Base-by-base conservation (phyloP, 192 early-diverging fungal species). In the Umbelopsis vinacea region DNA sequence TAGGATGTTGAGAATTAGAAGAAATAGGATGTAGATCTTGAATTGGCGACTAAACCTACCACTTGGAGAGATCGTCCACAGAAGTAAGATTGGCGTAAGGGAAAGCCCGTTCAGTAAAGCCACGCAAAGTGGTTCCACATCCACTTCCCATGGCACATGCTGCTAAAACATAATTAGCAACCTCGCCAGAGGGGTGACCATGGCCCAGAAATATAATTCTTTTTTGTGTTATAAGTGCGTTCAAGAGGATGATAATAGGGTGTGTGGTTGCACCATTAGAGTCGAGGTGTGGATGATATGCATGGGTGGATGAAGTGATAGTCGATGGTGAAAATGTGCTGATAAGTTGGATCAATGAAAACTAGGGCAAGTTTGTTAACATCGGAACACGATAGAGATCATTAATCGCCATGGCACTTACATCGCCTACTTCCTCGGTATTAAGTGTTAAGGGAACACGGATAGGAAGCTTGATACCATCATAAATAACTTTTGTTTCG, bases 221-320 rank as follows among this genome's bases (percentile, higher is more conserved):
- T 82, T 98, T 98, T 74, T 95, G 94, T n/a, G 94, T 94, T 69
- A 97, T 77, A 46, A 98, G 76, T 5, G 94, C 96, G 72, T 96
- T 96, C 72, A 97, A 83, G 26, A 98, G 82, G 43, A 98, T 71
- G 50, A 96, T 89, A 38, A 98, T 87, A 38, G 94, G 92, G 69
- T 94, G 94, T 3, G 96, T 97, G 69, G 86, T 86, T 33, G 88
- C 76, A n/a, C 95, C 94, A 76, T 83, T 87, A 22, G 87, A 87
- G 79, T 98, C 96, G 55, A 98, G 84, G 67, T 97, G 95, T 43
- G 97, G 91, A 79, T 98, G 96, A 77, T 88, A 90, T 71, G 85
- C 74, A 67, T 82, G 78, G 8, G 76, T 67, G 45, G 80, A 86
- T 40, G 82, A 79, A 24, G 69, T 52, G 3, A 80, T 74, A 38